Conservation (phyloP, 1,284 basidiomycete genomes). For the Cutaneotrichosporon curvatum region DNA sequence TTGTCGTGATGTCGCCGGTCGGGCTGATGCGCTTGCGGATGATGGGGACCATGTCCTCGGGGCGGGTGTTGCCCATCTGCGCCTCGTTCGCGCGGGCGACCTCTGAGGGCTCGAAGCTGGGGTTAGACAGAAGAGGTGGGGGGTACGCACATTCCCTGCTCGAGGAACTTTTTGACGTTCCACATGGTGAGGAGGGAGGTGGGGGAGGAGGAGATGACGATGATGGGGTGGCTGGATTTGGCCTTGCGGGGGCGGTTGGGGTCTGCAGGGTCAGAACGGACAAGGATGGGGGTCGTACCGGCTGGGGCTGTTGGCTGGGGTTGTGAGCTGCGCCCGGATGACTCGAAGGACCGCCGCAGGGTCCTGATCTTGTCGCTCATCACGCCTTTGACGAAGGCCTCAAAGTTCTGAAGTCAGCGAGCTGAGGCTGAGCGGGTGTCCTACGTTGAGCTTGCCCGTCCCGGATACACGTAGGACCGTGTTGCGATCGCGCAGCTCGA, state of each 20-base stretch:
- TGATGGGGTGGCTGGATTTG: slow-evolving; percentile 64
- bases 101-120: slow-evolving; percentile 70
- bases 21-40: slow-evolving; percentile 61
- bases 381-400: slow-evolving; percentile 30
- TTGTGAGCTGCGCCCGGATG: slow-evolving; percentile 13
- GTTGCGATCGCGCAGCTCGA: slow-evolving; percentile 40
- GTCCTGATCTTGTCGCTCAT: slow-evolving; percentile 40
- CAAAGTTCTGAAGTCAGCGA: slow-evolving; percentile 33
- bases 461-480: slow-evolving; percentile 32
- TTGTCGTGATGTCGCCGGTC: slow-evolving; percentile 43
- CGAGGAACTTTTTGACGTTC: slow-evolving; percentile 88
- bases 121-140: slow-evolving; percentile 10
- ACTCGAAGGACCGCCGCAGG: slow-evolving; percentile 30
- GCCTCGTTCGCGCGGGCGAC: slow-evolving; percentile 53
- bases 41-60: slow-evolving; percentile 77
- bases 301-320: slow-evolving; percentile 10
- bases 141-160: slow-evolving; percentile 67
- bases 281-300: neutral
- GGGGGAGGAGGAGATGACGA: slow-evolving; percentile 91
- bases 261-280: slow-evolving; percentile 1
- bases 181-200: slow-evolving; percentile 95
- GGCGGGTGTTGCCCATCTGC: slow-evolving; percentile 61
- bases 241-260: slow-evolving; percentile 44
- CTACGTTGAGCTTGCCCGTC: slow-evolving; percentile 40
- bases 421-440: no score